phyloP scores from a whole-genome alignment of 176 grass and related monocot genomes.

The Zea mays region Zm-B73-REFERENCE-NAM-5.0 NC_050104.1:136998501-136999000 shows the following conservation, averaged over 20 bases:
- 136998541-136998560: background rate
- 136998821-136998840: constrained; percentile 3
- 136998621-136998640: constrained; percentile 94
- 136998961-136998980: background rate
- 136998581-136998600: constrained; percentile 15
- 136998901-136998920: background rate
- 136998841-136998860: background rate
- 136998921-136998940: constrained; percentile 3
- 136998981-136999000: background rate
- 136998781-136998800: background rate
- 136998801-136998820: constrained; percentile 2
- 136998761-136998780: constrained; percentile 30
- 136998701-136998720: constrained; percentile 72
- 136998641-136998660: constrained; percentile 84
- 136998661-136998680: constrained; percentile 70
- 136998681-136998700: constrained; percentile 93
- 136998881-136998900: background rate
- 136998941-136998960: background rate
- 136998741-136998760: constrained; percentile 93
- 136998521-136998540: constrained; percentile 25
- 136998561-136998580: constrained; percentile 19
- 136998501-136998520: constrained; percentile 30
- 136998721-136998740: constrained; percentile 68
- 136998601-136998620: constrained; percentile 21
- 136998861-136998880: background rate